Conservation (phyloP, 148 eudicot genomes). For the Linanthus parryae region DNA sequence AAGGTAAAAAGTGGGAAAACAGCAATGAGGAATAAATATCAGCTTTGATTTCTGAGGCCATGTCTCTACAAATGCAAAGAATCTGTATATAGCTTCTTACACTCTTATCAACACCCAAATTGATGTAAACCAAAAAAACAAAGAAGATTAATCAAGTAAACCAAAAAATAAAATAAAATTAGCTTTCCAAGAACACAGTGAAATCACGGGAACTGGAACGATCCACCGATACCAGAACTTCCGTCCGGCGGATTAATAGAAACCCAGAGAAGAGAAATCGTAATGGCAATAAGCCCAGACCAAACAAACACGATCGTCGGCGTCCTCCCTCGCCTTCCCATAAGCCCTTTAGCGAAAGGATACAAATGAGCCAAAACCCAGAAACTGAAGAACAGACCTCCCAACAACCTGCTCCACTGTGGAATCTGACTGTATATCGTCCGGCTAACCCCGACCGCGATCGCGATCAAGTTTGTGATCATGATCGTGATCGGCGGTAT, state of each 20-base stretch:
- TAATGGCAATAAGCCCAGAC: conserved; percentile 35
- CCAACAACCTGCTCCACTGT: background rate
- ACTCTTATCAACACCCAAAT: no score
- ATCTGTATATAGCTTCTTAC: no score
- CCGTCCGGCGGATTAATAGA: conserved; percentile 14
- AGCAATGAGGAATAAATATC: no score
- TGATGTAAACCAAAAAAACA: no score
- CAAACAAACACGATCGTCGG: conserved; percentile 32
- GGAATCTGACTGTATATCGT: background rate
- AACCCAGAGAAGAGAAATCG: conserved; percentile 30
- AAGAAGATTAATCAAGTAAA: background rate
- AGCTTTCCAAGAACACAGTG: background rate
- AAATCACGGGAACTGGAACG: conserved; percentile 15
- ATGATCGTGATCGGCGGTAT: background rate
- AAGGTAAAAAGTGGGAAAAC: no score
- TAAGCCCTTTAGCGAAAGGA: conserved; percentile 26
- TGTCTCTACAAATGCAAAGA: no score
- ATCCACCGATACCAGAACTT: conserved; percentile 2
- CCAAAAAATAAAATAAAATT: no score
- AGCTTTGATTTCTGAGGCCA: no score
- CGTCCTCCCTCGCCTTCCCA: conserved; percentile 30
- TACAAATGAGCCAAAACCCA: conserved; percentile 25
- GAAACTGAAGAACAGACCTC: conserved; percentile 19
- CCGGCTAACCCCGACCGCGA: background rate
- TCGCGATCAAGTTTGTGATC: background rate